Conservation (phyloP, 345 rosid genomes). For the Excoecaria cochinchinensis region DNA sequence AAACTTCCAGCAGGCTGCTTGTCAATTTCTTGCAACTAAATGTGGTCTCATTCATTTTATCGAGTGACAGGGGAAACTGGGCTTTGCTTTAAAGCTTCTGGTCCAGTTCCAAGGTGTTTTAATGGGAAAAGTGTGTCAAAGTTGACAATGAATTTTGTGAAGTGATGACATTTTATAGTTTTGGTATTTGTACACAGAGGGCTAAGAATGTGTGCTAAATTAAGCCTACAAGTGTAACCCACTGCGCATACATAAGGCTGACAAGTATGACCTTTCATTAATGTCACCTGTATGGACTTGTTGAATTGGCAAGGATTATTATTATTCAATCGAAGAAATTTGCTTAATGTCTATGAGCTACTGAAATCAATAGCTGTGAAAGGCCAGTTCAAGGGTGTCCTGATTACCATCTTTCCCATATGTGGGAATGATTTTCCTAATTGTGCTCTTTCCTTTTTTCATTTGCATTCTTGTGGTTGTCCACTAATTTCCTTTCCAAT, state of each 20-base stretch:
- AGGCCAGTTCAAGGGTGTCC: no score
- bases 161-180: background rate
- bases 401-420: no score
- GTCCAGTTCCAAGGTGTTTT: background rate
- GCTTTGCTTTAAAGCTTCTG: background rate
- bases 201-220: no score
- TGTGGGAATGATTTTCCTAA: no score
- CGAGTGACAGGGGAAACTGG: background rate
- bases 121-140: background rate
- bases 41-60: background rate
- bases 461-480: no score
- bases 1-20: background rate
- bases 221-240: background rate
- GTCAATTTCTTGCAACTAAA: background rate
- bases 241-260: background rate
- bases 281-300: no score
- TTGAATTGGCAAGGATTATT: no score
- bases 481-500: no score
- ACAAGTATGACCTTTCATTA: background rate
- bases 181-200: background rate
- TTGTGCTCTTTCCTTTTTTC: no score
- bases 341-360: no score
- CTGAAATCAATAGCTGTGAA: no score
- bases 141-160: background rate
- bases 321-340: no score